These are phyloP conservation scores for Miamiensis avidus DNA, from an alignment of 169 alveolate species.

Conservation along the genomic window DNA sequence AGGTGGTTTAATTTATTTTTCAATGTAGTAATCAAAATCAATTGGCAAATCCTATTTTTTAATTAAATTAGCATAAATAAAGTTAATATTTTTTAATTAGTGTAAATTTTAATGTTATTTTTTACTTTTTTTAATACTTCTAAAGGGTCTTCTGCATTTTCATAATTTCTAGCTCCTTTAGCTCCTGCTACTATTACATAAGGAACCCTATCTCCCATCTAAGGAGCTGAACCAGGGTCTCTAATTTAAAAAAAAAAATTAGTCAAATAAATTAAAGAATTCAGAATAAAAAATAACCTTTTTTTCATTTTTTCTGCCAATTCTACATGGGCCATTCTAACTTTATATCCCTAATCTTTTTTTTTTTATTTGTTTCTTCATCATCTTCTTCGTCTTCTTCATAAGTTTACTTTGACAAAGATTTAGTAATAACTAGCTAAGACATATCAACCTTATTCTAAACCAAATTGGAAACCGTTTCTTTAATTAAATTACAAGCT, in stretches of 20 bases:
- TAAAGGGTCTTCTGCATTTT: conserved; percentile 99
- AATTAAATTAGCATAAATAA: no score
- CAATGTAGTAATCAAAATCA: conserved; percentile 97
- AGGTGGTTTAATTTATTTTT: conserved; percentile 93
- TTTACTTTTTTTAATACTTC: conserved; percentile 89
- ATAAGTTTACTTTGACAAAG: conserved; percentile 88
- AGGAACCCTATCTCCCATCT: conserved; percentile 98
- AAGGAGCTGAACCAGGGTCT: conserved; percentile 83
- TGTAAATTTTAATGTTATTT: no score
- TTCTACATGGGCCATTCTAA: conserved; percentile 98
- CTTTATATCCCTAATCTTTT: conserved; percentile 82
- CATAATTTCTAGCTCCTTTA: conserved; percentile 94
- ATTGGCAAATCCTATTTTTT: conserved; percentile 95
- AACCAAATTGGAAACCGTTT: conserved; percentile 88
- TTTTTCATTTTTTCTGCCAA: conserved; percentile 97
- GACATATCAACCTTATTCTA: conserved; percentile 97
- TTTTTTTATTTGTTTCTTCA: conserved; percentile 44
- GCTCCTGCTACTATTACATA: conserved; percentile 95
- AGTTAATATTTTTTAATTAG: background rate
- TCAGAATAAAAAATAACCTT: conserved; percentile 42
- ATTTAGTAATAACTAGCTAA: conserved; percentile 96
- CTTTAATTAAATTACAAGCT: conserved; percentile 91
- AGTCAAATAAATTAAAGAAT: no score
- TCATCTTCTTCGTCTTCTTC: conserved; percentile 55
- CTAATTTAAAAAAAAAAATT: conserved; percentile 6